Evolutionary conservation across 1,139 yeast genomes (phyloP), one percentile per base, ranked within the genome.

Genomic region (Blastobotrys petasosporus): DNA sequence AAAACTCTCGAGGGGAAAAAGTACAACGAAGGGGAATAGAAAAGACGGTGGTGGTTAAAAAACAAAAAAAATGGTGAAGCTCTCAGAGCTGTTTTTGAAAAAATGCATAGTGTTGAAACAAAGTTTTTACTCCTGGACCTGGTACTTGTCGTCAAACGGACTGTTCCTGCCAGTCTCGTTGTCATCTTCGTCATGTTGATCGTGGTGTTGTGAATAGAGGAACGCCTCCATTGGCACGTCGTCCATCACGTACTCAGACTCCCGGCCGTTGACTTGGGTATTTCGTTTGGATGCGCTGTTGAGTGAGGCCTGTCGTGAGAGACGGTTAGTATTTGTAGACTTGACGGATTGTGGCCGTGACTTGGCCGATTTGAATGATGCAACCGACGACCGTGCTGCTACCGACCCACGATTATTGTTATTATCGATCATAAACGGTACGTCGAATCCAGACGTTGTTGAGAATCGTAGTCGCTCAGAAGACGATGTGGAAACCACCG

Each of bases 211-310:
- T 25, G 59, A 52, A 32, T 53, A 52, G 30, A 55, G 42, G 34
- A 42, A 50, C 3, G 58, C 58, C 33, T 56, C 59, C 16, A 50
- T 44, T 6, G 59, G 59, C 34, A 56, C 49, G 36, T 56, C 56
- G 25, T 52, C 54, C 30, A 50, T 48, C 16, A 55, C 50, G 46
- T 55, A 55, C 30, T 55, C 58, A 30, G 45, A 39, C 17, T 37
- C 35, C 13, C 44, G 39, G 25, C 25, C 25, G n/a, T 17, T 25
- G 10, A 15, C 31, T 11, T 28, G 13, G 8, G 42, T 34, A n/a
- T 32, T 44, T 16, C 40, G 39, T 25, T 31, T 10, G 7, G 37
- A 32, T 12, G 32, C 11, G 40, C 28, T 17, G 34, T 16, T 15
- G 4, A 23, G 15, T 16, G 32, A 16, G 28, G 31, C 25, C 25